Base-by-base conservation (phyloP, 129 eudicot species). In the Escallonia rubra region DNA sequence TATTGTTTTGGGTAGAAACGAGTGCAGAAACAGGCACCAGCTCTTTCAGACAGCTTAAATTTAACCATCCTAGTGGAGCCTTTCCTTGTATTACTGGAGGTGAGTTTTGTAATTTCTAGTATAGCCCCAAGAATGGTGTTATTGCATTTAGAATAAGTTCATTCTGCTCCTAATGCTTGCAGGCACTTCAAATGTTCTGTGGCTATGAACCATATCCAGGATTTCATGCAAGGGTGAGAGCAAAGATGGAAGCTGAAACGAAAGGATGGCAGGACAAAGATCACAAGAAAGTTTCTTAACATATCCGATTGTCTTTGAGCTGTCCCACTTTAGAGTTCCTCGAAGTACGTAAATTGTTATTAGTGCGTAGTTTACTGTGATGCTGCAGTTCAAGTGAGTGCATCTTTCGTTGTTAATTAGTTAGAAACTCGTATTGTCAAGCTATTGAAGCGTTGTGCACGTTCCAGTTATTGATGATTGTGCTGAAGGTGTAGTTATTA, bases 11-110 rank as follows among this genome's bases (percentile, higher is more conserved):
- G 16, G 57, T 66, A 94, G 99, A 94, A 94, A 80, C 99, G 97
- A 34, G 34, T 23, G 34, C 34, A 23, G 34, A 23, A 23, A 23
- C 34, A 23, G 34, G 94, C 96, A 48, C 99, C 99, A 48, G 97
- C 97, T 48, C 81, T 94, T 69, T 66, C 90, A 69, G 97, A 94
- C 75, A 90, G 90, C 80, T 78, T 94, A 34, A 61, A 77, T 6
- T 96, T 81, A 76, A 96, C 97, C 62, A 83, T 94, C 72, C 72
- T 94, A 49, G 83, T 87, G 99, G 99, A 90, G 12, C 99, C 99
- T 13, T 94, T 84, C 82, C 89, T 94, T 43, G 96, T 87, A 13
- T 65, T 90, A 70, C 93, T 94, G 10, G 99, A 94, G 99, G 99
- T 85, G 89, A 63, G 50, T 53, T 15, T 50, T 4, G 0, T 8